A percentile compares a stretch with the other conserved stretches of the same genome.
Evolutionary conservation across 2,329 filamentous ascomycete genomes (phyloP).

Genomic region (Coniella vitis): DNA sequence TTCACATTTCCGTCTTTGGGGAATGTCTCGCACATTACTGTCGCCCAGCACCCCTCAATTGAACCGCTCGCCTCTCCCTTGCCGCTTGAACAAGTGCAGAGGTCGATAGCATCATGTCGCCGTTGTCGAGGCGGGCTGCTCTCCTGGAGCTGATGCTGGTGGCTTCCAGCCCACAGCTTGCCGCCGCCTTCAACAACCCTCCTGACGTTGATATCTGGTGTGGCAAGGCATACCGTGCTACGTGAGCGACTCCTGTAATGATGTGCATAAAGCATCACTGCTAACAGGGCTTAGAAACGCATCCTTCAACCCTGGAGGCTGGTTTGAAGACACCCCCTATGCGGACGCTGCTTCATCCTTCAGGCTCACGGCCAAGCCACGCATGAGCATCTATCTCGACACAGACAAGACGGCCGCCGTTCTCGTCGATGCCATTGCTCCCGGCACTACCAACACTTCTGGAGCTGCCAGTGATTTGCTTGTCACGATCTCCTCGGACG

Average conservation of each 20-base stretch:
- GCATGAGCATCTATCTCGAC: conserved; percentile 40
- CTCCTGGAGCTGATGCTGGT: conserved; percentile 2
- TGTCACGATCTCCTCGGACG: conserved; percentile 9
- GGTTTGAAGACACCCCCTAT: conserved; percentile 31
- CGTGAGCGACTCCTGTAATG: conserved; percentile 1
- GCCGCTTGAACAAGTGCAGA: no score
- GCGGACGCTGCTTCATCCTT: conserved; percentile 28
- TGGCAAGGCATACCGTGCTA: conserved; percentile 12
- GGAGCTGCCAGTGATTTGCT: neutral
- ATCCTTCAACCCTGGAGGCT: conserved; percentile 41
- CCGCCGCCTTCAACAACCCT: conserved; percentile 15
- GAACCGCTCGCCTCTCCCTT: no score
- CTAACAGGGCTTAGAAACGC: conserved; percentile 28
- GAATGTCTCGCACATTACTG: no score
- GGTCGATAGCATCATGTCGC: neutral
- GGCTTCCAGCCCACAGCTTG: neutral
- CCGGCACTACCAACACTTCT: conserved; percentile 27
- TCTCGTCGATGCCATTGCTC: conserved; percentile 35
- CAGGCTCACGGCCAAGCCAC: conserved; percentile 36
- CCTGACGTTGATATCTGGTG: conserved; percentile 15
- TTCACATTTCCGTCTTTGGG: no score
- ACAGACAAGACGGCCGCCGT: conserved; percentile 31
- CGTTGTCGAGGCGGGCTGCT: neutral
- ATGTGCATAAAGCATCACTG: neutral
- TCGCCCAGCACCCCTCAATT: no score